Conservation (phyloP, 1,139 yeast genomes). For the Geotrichum phurueaensis region DNA sequence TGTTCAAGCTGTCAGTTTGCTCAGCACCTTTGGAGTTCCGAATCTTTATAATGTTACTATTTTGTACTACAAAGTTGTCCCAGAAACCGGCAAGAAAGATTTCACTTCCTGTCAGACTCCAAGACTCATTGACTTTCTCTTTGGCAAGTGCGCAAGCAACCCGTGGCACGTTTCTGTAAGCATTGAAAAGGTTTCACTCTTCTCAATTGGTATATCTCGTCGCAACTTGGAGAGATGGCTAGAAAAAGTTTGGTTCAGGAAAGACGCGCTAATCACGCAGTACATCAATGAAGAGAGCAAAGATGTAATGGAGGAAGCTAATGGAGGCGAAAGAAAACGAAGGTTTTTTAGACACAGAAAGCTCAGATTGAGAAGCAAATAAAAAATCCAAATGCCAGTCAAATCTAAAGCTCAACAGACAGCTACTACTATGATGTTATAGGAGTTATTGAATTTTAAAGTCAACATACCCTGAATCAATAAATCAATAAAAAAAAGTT, state of each 20-base stretch:
- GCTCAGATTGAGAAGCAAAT: not conserved
- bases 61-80: conserved; percentile 36
- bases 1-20: conserved; percentile 28
- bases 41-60: conserved; percentile 50
- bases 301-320: not conserved
- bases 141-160: conserved; percentile 25
- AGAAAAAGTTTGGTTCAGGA: conserved; percentile 64
- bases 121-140: conserved; percentile 50
- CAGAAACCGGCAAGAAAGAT: conserved; percentile 17
- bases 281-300: conserved; percentile 17
- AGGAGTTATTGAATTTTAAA: not conserved
- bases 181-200: conserved; percentile 14
- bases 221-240: conserved; percentile 56
- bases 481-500: not conserved
- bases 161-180: conserved; percentile 16
- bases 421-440: not conserved
- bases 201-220: conserved; percentile 15
- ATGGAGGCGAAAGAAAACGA: not conserved
- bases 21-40: conserved; percentile 26
- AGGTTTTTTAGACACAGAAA: not conserved
- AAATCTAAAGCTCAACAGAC: not conserved
- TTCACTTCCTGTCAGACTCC: conserved; percentile 36
- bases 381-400: not conserved
- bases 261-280: conserved; percentile 47
- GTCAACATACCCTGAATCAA: not conserved